Evolutionary conservation across 148 eudicot species (phyloP).

Genomic region (Vaccinium vitisidaea): DNA sequence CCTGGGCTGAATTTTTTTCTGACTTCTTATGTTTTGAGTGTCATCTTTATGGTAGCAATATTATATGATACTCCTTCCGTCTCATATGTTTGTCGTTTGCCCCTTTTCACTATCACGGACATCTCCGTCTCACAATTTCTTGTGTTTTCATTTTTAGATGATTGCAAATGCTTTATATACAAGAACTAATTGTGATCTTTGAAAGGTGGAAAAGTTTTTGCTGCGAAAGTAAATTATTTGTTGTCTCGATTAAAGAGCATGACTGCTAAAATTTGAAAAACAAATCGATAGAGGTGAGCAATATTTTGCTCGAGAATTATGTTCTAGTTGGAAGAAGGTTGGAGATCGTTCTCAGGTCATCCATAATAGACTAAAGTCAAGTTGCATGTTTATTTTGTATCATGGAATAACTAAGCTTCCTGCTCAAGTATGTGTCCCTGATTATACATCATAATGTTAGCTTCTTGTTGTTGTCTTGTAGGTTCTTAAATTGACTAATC

Average conservation of each 20-base stretch:
- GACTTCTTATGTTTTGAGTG: conserved; percentile 3
- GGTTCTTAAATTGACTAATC: background rate
- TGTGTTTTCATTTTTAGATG: conserved; percentile 23
- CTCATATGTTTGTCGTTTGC: background rate
- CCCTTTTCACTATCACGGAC: background rate
- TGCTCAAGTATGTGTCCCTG: background rate
- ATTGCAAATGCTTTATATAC: conserved; percentile 40
- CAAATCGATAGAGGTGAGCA: background rate
- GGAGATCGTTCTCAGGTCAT: background rate
- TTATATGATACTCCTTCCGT: background rate
- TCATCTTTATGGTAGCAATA: conserved; percentile 25
- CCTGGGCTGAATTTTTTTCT: background rate
- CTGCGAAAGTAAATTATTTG: background rate
- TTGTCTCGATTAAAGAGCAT: background rate
- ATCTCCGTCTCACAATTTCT: background rate
- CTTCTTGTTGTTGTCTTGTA: background rate
- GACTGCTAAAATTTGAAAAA: background rate
- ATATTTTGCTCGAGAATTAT: background rate
- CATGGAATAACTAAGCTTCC: background rate
- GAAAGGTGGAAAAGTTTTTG: background rate
- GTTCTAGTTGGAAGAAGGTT: background rate
- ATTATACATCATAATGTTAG: background rate
- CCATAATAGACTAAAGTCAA: background rate
- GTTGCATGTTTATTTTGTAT: background rate
- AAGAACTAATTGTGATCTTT: background rate